phyloP scores from a whole-genome alignment of 2,329 filamentous ascomycete species.

The Cladosporium austrohemisphaericum region DNA sequence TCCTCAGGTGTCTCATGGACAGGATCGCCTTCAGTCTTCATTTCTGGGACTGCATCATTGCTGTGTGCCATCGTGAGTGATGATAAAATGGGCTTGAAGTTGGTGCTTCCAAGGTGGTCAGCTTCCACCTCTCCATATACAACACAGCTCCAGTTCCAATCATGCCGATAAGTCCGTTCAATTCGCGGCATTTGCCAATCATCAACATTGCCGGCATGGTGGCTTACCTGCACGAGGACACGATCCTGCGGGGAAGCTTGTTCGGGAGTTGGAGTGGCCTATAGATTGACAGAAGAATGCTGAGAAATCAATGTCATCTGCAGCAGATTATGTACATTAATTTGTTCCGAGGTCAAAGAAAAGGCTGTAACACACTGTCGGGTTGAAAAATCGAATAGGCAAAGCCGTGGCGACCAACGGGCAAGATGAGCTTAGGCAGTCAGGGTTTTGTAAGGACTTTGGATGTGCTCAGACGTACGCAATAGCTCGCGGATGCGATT shows the following conservation, averaged over 20 bases:
- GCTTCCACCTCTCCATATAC: no score
- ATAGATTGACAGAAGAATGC: not conserved
- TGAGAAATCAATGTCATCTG: not conserved
- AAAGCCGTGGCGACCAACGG: no score
- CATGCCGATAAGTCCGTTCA: not conserved
- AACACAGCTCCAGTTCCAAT: not conserved
- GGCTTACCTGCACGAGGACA: not conserved
- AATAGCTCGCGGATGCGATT: no score
- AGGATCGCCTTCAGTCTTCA: not conserved
- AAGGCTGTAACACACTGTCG: no score
- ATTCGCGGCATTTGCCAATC: not conserved
- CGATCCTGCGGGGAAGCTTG: not conserved
- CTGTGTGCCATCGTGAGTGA: not conserved
- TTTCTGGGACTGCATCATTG: not conserved
- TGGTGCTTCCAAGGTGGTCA: no score
- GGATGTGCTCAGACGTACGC: no score
- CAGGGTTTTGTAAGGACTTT: no score
- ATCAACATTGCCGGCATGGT: not conserved
- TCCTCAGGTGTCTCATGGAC: not conserved
- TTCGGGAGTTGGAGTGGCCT: not conserved
- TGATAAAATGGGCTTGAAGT: no score
- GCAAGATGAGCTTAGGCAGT: no score
- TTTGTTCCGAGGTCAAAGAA: no score
- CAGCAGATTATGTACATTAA: no score
- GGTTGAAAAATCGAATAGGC: no score